phyloP scores from a whole-genome alignment of 148 eudicot species.

The Vaccinium darrowii region DNA sequence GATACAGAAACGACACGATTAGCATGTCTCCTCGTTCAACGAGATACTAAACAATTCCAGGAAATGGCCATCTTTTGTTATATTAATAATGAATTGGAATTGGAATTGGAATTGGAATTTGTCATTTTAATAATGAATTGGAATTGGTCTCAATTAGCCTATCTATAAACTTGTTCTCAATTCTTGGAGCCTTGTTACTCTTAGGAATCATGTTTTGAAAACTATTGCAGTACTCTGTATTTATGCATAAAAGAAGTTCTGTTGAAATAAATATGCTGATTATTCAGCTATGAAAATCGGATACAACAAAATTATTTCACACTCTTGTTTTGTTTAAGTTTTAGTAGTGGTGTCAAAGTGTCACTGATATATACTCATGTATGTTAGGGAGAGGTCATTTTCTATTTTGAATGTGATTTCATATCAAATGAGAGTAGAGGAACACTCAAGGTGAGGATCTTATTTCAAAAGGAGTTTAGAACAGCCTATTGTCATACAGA shows the following conservation, averaged over 20 bases:
- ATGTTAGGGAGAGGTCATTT: not conserved
- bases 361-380: not conserved
- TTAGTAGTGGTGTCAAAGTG: not conserved
- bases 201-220: not conserved
- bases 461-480: not conserved
- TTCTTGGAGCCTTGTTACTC: not conserved
- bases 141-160: not conserved
- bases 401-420: not conserved
- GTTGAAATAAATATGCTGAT: not conserved
- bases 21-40: not conserved
- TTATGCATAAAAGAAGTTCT: not conserved
- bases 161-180: not conserved
- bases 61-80: not conserved
- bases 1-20: too few species aligned
- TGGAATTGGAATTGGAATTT: not conserved
- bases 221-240: not conserved
- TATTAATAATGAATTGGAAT: not conserved
- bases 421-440: not conserved
- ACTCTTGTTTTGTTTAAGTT: not conserved
- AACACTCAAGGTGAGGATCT: not conserved
- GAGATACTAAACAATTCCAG: not conserved
- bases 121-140: not conserved
- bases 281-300: not conserved
- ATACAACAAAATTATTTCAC: not conserved
- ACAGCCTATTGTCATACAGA: not conserved